Evolutionary conservation across 2,329 filamentous ascomycete genomes (phyloP), one percentile per base, ranked within the genome.

Genomic region (Colletotrichum viniferum): DNA sequence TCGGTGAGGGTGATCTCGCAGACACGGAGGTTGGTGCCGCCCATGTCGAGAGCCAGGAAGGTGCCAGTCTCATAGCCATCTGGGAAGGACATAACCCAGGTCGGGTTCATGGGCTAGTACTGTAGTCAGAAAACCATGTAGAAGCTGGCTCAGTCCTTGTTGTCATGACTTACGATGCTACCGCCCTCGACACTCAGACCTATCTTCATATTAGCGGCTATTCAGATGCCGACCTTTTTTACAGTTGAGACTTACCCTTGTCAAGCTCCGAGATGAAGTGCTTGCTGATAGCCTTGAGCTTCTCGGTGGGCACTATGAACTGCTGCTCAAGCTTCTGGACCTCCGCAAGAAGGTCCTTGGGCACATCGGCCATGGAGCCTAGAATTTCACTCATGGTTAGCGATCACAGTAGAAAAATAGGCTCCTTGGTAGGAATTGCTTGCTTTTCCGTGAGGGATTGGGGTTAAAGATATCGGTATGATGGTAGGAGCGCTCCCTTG

Each of bases 301-400:
- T 98, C 48, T 90, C 86, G 1, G 90, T 90, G 78, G 94, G 91
- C 61, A 98, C 92, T 13, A 93, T 94, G 86, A 99, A 98, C 69
- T 94, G 85, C 73, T 96, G 90, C 87, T 98, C 97, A 28, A 98
- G 90, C 77, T 91, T 89, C 84, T 94, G 92, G 82, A 98, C 96
- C 86, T 98, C 94, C 48, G 86, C 83, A 69, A 95, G 87, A 78
- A 98, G 91, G 85, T 95, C 93, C 87, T 95, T 94, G 78, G 96
- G 96, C 85, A 98, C 91, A 88, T 98, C 95, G 84, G 93, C 92
- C 92, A 97, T 95, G 78, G 96, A 98, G 83, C 95, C 96, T 98
- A 79, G 69, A 77, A 79, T 77, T 32, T 14, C 24, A 52, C 26
- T 10, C 58, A 76, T 70, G 28, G 71, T 76, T 76, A 76, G 74